These are phyloP conservation scores for Tephrocybe sp. DNA, from an alignment of 768 basidiomycete genomes.

Conservation along the genomic window DNA sequence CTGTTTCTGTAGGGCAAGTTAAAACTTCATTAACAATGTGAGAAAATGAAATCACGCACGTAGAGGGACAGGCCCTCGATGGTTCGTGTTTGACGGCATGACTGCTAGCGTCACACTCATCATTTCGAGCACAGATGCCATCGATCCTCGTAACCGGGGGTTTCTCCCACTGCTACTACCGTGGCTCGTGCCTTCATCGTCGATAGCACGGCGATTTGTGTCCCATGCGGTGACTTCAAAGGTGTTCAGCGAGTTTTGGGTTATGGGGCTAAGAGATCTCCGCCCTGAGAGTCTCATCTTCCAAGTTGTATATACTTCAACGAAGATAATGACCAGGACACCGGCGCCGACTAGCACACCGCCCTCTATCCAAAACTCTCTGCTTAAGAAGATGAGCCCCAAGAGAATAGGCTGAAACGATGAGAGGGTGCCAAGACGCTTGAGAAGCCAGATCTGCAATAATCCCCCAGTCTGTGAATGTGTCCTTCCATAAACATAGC, in stretches of 20 bases:
- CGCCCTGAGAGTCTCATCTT: constrained; percentile 50
- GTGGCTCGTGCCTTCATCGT: constrained; percentile 53
- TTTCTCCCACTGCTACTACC: constrained; percentile 43
- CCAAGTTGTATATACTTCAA: constrained; percentile 57
- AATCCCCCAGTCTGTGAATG: constrained; percentile 76
- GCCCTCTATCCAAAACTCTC: constrained; percentile 72
- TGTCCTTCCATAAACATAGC: constrained; percentile 75
- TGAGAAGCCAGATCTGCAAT: constrained; percentile 73
- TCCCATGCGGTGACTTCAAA: constrained; percentile 49
- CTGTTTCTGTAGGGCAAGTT: constrained; percentile 48
- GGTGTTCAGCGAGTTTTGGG: constrained; percentile 55
- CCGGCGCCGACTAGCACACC: constrained; percentile 61
- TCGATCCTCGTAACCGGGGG: constrained; percentile 61
- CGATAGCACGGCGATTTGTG: constrained; percentile 31
- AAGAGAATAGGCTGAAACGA: constrained; percentile 74
- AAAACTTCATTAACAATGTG: constrained; percentile 5
- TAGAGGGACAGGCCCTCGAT: constrained; percentile 64
- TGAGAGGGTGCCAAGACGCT: constrained; percentile 69
- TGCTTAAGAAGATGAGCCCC: constrained; percentile 69
- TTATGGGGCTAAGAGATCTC: constrained; percentile 52
- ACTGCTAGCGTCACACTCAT: constrained; percentile 80
- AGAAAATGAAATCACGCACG: constrained; percentile 43
- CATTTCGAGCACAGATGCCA: constrained; percentile 83
- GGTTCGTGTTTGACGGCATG: constrained; percentile 57
- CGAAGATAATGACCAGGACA: constrained; percentile 50